A percentile compares a stretch with the other conserved stretches of the same genome.
phyloP scores from a whole-genome alignment of 2,329 filamentous ascomycete genomes.

The Penicillium sp. region DNA sequence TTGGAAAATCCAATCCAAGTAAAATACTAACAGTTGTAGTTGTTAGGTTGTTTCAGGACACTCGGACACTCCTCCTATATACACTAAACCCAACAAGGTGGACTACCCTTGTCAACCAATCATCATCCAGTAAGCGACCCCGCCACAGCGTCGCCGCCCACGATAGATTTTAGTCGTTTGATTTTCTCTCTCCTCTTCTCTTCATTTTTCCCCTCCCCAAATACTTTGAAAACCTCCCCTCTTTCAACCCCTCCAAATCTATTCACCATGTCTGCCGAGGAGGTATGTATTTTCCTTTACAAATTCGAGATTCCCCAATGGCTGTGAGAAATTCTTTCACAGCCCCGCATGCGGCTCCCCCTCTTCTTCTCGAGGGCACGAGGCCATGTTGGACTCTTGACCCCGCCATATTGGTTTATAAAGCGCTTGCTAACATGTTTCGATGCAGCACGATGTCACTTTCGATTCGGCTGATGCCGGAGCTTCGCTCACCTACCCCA shows the following conservation, averaged over 20 bases:
- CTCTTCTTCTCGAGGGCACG: slow-evolving; percentile 19
- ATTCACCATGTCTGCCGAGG: slow-evolving; percentile 61
- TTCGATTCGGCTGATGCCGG: slow-evolving; percentile 97
- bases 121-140: neutral
- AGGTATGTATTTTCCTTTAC: slow-evolving; percentile 51
- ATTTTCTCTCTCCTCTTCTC: slow-evolving; percentile 26
- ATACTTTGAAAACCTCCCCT: slow-evolving; percentile 23
- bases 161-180: slow-evolving; percentile 12
- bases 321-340: slow-evolving; percentile 16
- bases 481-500: slow-evolving; percentile 89
- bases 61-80: slow-evolving; percentile 12
- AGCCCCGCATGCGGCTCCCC: slow-evolving; percentile 33
- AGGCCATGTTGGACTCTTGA: slow-evolving; percentile 6
- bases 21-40: neutral
- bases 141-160: slow-evolving; percentile 9
- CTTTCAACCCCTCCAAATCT: slow-evolving; percentile 29
- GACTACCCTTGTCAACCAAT: slow-evolving; percentile 23
- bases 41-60: slow-evolving; percentile 3
- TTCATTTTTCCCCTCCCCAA: slow-evolving; percentile 28
- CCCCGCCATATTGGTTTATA: slow-evolving; percentile 11
- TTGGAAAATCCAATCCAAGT: neutral
- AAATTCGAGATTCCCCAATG: slow-evolving; percentile 3
- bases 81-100: slow-evolving; percentile 27
- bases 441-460: slow-evolving; percentile 63
- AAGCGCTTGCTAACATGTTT: slow-evolving; percentile 16